phyloP scores from a whole-genome alignment of 306 rosid genomes.

The Castanea mollissima region DNA sequence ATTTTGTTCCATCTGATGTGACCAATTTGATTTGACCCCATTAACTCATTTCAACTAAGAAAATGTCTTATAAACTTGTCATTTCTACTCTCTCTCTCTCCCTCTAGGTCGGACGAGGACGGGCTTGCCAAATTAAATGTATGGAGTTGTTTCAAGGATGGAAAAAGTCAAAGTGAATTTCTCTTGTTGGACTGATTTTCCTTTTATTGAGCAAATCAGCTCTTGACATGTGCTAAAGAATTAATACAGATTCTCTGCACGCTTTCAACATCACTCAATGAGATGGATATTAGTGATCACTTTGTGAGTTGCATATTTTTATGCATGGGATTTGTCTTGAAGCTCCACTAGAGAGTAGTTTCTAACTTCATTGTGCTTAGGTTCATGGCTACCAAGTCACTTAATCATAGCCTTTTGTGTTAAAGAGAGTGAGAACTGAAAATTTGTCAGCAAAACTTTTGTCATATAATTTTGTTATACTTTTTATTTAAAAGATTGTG shows the following conservation, averaged over 20 bases:
- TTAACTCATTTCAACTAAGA: neutral
- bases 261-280: neutral
- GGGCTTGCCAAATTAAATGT: neutral
- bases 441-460: no score
- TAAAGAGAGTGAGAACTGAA: no score
- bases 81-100: neutral
- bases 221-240: neutral
- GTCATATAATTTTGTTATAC: no score
- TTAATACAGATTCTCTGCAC: neutral
- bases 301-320: neutral
- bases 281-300: neutral
- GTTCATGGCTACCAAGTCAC: no score
- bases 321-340: neutral
- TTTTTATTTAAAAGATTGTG: no score
- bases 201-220: neutral
- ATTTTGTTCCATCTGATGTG: constrained; percentile 2
- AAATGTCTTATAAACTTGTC: neutral
- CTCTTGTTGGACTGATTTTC: neutral
- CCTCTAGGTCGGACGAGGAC: neutral
- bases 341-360: no score
- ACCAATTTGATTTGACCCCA: neutral
- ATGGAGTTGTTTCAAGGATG: no score
- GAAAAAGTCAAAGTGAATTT: neutral
- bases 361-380: no score
- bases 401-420: no score